A percentile compares a stretch with the other conserved stretches of the same genome.
These are phyloP conservation scores for Gossypium longicalyx DNA, from an alignment of 345 rosid genomes.

Conservation along the genomic window DNA sequence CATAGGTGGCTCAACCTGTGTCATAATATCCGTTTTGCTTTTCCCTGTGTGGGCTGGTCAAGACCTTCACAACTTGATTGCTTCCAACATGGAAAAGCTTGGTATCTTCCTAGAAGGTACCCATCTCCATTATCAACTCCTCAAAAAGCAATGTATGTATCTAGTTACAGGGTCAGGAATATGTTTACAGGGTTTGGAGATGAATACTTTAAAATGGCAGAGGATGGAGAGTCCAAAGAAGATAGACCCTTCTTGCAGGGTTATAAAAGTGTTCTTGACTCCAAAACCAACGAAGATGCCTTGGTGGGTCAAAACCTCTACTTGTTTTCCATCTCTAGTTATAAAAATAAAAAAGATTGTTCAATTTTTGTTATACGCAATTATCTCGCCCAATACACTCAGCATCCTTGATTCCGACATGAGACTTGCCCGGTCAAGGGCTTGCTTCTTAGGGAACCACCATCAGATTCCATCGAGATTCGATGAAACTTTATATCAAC, in stretches of 20 bases:
- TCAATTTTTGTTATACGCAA: too few relatives aligned
- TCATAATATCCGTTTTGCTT: slow-evolving; percentile 13
- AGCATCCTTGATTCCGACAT: too few relatives aligned
- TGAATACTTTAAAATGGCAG: slow-evolving; percentile 5
- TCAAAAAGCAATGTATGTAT: too few relatives aligned
- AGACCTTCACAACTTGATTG: slow-evolving; percentile 24
- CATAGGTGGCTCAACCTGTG: slow-evolving; percentile 22
- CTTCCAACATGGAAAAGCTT: slow-evolving; percentile 24
- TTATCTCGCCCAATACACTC: too few relatives aligned
- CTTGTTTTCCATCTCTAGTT: neutral
- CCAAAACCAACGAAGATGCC: slow-evolving; percentile 32
- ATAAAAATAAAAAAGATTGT: too few relatives aligned
- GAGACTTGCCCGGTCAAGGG: too few relatives aligned
- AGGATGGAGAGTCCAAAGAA: neutral
- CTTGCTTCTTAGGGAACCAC: too few relatives aligned
- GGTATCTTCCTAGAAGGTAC: slow-evolving; percentile 27
- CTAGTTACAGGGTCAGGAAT: neutral
- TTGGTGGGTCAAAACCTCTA: slow-evolving; percentile 16
- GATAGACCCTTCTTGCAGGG: slow-evolving; percentile 17
- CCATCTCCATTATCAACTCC: too few relatives aligned
- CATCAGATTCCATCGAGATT: too few relatives aligned
- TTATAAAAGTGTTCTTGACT: slow-evolving; percentile 30
- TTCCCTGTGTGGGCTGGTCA: slow-evolving; percentile 28
- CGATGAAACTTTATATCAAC: too few relatives aligned
- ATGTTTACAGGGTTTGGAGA: slow-evolving; percentile 24